A percentile compares a stretch with the other conserved stretches of the same genome.
These are phyloP conservation scores for Pleurotus tuoliensis DNA, from an alignment of 768 basidiomycete genomes.

Conservation along the genomic window DNA sequence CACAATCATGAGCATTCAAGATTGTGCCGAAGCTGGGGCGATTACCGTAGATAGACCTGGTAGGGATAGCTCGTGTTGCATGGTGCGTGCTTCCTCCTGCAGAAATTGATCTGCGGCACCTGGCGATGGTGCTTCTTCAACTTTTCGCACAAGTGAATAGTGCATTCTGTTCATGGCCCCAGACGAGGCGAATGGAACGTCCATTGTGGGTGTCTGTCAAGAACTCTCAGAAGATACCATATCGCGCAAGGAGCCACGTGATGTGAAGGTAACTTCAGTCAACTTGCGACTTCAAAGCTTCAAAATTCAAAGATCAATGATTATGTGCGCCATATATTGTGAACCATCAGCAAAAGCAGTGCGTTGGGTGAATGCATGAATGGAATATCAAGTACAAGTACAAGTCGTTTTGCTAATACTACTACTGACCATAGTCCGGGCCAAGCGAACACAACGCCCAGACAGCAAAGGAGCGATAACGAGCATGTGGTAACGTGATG, in stretches of 20 bases:
- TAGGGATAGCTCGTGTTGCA: slow-evolving; percentile 50
- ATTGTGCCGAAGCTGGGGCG: slow-evolving; percentile 2
- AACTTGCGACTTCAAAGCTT: too few species aligned
- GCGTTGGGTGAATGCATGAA: too few species aligned
- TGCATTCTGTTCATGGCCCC: slow-evolving; percentile 74
- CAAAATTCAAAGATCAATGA: too few species aligned
- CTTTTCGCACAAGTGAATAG: slow-evolving; percentile 69
- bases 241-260: too few species aligned
- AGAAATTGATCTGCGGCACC: slow-evolving; percentile 62
- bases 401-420: neutral
- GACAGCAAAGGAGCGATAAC: slow-evolving; percentile 33
- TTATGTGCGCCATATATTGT: too few species aligned
- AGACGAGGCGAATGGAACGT: slow-evolving; percentile 74
- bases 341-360: too few species aligned
- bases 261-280: too few species aligned
- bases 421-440: neutral
- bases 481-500: slow-evolving; percentile 28
- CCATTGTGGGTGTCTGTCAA: slow-evolving; percentile 37
- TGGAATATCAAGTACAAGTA: slow-evolving; percentile 2
- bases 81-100: slow-evolving; percentile 50
- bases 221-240: neutral
- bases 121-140: slow-evolving; percentile 57
- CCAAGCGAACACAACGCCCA: slow-evolving; percentile 32
- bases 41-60: slow-evolving; percentile 48
- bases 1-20: slow-evolving; percentile 13